Evolutionary conservation across 768 basidiomycete genomes (phyloP), one percentile per base, ranked within the genome.

Genomic region (Bullera alba): DNA sequence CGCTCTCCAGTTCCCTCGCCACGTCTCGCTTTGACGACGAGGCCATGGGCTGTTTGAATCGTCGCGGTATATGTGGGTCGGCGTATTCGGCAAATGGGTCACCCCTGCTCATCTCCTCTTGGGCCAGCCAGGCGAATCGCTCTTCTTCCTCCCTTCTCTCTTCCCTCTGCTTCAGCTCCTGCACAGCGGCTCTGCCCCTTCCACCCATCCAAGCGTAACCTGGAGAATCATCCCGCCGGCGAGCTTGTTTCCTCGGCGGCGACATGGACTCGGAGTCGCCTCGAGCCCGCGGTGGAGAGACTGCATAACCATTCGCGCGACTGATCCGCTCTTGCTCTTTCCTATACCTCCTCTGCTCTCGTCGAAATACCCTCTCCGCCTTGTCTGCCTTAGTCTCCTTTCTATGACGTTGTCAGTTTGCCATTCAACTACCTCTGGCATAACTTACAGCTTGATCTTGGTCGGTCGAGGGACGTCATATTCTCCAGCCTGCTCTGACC

Each of bases 1-100:
- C 66, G 42, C 28, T 63, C 72, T 77, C 66, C 70, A 73, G 59
- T 67, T 81, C 70, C 73, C 59, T 76, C 71, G 58, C 49, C 56
- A 50, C 56, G 54, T 55, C 58, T 30, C 23, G 30, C 22, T 15
- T 16, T 7, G 17, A 3, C 22, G 26, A 2, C 12, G 37, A 14
- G 35, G 61, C 39, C 23, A n/a, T n/a, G 12, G 37, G 37, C 28
- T 14, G 21, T n/a, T 14, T 37, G 26, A 7, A 21, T 46, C 26
- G 2, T 10, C 14, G 36, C 26, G 48, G 16, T n/a, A 23, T 50
- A 3, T 8, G 3, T 4, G 34, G 5, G 44, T 26, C 50, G 19
- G 30, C 22, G 44, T 34, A 29, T 38, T 17, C 34, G 2, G 29
- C 37, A 50, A 37, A 38, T 8, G 38, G 30, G n/a, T 30, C 42